phyloP scores from a whole-genome alignment of 345 rosid genomes.

The Hibiscus trionum region DNA sequence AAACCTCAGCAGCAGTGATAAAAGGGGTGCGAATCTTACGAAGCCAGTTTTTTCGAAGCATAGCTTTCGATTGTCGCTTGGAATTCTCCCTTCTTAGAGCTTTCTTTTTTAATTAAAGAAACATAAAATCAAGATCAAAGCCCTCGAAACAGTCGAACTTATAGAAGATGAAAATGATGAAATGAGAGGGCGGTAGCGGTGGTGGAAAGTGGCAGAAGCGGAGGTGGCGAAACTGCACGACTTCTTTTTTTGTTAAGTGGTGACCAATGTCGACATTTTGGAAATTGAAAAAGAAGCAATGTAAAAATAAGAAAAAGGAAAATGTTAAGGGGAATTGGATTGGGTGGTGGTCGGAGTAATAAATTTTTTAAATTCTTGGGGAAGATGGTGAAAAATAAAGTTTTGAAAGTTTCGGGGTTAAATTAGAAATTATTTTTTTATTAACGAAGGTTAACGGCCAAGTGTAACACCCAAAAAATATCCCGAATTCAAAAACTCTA shows the following conservation, averaged over 20 bases:
- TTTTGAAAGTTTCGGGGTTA: no score
- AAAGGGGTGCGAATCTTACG: conserved; percentile 88
- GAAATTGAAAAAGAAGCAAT: conserved; percentile 1
- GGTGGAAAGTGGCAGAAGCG: not conserved
- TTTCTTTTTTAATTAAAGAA: not conserved
- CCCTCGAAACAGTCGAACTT: not conserved
- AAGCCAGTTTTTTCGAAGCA: conserved; percentile 94
- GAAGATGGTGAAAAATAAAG: no score
- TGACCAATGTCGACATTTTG: not conserved
- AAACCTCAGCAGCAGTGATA: conserved; percentile 74
- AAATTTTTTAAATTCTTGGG: no score
- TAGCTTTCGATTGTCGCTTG: conserved; percentile 67
- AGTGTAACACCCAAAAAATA: no score
- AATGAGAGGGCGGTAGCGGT: no score
- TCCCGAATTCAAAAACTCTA: no score
- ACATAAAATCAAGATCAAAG: not conserved
- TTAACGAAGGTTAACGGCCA: no score
- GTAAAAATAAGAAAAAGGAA: not conserved
- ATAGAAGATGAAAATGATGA: not conserved
- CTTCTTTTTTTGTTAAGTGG: not conserved
- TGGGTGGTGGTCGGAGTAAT: no score
- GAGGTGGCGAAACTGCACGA: not conserved
- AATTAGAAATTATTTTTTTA: no score
- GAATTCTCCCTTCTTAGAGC: conserved; percentile 41
- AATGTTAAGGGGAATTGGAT: not conserved